Percentiles rank a stretch among this genome's conserved stretches.
Conservation (phyloP, 352 stramenopile species). For the Phytophthora brassicae region DNA sequence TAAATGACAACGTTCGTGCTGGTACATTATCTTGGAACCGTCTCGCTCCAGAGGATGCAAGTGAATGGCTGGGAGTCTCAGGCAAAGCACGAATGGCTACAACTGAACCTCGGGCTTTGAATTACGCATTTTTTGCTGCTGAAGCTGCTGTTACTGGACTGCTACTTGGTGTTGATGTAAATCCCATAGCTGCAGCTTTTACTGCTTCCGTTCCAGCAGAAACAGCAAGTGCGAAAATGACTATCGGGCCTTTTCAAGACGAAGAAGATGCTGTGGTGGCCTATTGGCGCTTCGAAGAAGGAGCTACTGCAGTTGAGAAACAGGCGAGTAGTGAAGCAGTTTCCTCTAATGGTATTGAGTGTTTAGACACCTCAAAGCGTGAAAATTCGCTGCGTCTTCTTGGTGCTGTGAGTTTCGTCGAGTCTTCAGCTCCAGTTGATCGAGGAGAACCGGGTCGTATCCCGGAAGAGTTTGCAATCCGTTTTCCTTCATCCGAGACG, state of each 20-base stretch:
- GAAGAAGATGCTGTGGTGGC: constrained; percentile 84
- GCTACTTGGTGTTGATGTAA: constrained; percentile 8
- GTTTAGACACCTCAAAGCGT: constrained; percentile 79
- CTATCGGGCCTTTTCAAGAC: constrained; percentile 81
- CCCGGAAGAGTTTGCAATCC: constrained; percentile 66
- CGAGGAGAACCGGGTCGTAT: constrained; percentile 70
- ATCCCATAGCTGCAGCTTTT: constrained; percentile 1
- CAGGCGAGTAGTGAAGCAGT: constrained; percentile 1
- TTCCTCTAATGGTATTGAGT: constrained; percentile 43
- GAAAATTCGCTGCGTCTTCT: constrained; percentile 73
- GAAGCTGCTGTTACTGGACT: constrained; percentile 12
- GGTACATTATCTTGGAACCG: constrained; percentile 66
- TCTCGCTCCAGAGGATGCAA: constrained; percentile 63
- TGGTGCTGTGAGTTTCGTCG: constrained; percentile 40
- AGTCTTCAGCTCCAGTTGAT: constrained; percentile 72
- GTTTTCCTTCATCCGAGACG: constrained; percentile 36
- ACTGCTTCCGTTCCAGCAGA: constrained; percentile 11
- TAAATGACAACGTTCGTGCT: constrained; percentile 29
- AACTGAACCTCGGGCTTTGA: constrained; percentile 58
- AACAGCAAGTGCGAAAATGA: constrained; percentile 46
- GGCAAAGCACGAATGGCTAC: constrained; percentile 45
- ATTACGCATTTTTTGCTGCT: constrained; percentile 46
- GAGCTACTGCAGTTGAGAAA: constrained; percentile 29
- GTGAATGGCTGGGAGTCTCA: constrained; percentile 58
- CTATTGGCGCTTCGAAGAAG: constrained; percentile 89